Evolutionary conservation across 2,329 filamentous ascomycete species (phyloP).

Genomic region (Neocucurbitaria cava): DNA sequence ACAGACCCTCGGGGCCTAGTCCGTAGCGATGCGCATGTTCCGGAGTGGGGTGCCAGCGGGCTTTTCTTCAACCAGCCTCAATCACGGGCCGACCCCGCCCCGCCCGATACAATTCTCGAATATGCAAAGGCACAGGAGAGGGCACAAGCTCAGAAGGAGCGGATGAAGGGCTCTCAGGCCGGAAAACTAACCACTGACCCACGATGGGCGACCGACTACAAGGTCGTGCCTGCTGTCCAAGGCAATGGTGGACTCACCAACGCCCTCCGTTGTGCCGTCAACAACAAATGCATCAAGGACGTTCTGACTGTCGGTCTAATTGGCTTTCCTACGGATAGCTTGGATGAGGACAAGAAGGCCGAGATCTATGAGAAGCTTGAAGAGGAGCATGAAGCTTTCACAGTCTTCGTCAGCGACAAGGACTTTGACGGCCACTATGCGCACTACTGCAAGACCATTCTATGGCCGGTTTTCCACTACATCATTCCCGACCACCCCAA

Average conservation of each 20-base stretch:
- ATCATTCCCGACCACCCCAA: slow-evolving; percentile 97
- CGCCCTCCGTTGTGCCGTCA: slow-evolving; percentile 78
- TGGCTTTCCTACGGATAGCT: slow-evolving; percentile 90
- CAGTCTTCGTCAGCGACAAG: slow-evolving; percentile 86
- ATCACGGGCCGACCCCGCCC: slow-evolving; percentile 75
- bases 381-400: slow-evolving; percentile 80
- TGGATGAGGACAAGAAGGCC: slow-evolving; percentile 76
- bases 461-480: slow-evolving; percentile 98
- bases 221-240: slow-evolving; percentile 82
- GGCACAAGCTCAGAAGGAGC: slow-evolving; percentile 36
- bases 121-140: slow-evolving; percentile 61
- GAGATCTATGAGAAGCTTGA: slow-evolving; percentile 84
- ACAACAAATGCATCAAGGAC: slow-evolving; percentile 73
- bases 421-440: slow-evolving; percentile 95
- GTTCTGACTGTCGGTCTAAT: slow-evolving; percentile 91
- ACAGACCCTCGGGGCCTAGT: slow-evolving; percentile 62
- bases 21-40: slow-evolving; percentile 76
- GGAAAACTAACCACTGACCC: slow-evolving; percentile 46
- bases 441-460: slow-evolving; percentile 96
- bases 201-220: slow-evolving; percentile 77
- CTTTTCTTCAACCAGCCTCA: slow-evolving; percentile 77
- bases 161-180: slow-evolving; percentile 18
- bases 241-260: slow-evolving; percentile 93
- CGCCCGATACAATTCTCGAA: slow-evolving; percentile 77
- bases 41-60: slow-evolving; percentile 73